These are phyloP conservation scores for Penicillium canariense DNA, from an alignment of 495 filamentous ascomycete genomes.

Conservation along the genomic window DNA sequence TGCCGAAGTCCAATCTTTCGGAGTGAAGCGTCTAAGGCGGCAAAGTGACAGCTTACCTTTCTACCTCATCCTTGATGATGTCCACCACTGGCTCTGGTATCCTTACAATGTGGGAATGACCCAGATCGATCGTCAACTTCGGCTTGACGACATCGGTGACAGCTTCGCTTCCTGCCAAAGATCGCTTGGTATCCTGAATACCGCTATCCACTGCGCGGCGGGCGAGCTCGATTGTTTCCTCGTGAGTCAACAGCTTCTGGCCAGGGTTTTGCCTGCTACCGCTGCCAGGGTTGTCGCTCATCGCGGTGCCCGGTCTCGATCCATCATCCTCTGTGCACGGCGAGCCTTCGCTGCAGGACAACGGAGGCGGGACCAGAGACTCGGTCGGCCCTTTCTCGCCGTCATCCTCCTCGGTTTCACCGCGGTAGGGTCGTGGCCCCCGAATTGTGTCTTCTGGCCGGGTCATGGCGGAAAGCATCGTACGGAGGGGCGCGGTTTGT, in stretches of 20 bases:
- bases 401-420: conserved; percentile 37
- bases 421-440: conserved; percentile 33
- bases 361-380: conserved; percentile 20
- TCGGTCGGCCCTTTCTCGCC: conserved; percentile 24
- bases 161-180: conserved; percentile 63
- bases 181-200: conserved; percentile 64
- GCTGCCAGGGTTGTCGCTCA: conserved; percentile 23
- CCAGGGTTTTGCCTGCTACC: conserved; percentile 24
- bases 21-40: background rate
- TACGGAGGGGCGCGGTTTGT: background rate
- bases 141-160: conserved; percentile 68
- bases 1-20: background rate
- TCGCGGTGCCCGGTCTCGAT: conserved; percentile 31
- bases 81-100: conserved; percentile 89
- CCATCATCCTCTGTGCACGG: conserved; percentile 33
- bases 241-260: conserved; percentile 32
- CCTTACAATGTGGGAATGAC: conserved; percentile 72
- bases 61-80: conserved; percentile 88
- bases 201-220: conserved; percentile 65
- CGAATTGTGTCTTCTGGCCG: conserved; percentile 41
- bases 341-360: conserved; percentile 29
- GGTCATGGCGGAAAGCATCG: conserved; percentile 41
- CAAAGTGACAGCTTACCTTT: conserved; percentile 60
- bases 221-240: conserved; percentile 56
- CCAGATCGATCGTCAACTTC: conserved; percentile 85